Percentiles rank a stretch among this genome's conserved stretches.
Conservation (phyloP, 441 rosid genomes). For the Mallotus japonicus region DNA sequence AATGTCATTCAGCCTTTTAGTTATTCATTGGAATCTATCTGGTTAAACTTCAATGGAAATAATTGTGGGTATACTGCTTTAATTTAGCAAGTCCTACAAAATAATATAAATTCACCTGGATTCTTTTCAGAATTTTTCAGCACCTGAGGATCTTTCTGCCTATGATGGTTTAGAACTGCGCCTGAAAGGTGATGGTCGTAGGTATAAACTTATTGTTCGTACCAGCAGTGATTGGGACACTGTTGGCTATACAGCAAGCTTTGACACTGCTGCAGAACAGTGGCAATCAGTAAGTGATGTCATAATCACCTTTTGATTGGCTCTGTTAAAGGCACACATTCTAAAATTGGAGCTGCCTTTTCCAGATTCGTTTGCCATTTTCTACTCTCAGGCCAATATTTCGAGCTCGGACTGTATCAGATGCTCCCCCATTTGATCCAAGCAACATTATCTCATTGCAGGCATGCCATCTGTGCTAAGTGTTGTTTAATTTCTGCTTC, state of each 20-base stretch:
- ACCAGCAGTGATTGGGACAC: slow-evolving; percentile 85
- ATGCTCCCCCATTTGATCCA: slow-evolving; percentile 74
- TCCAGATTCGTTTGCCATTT: slow-evolving; percentile 67
- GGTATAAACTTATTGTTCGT: slow-evolving; percentile 76
- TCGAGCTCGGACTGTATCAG: slow-evolving; percentile 68
- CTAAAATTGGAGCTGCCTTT: slow-evolving; percentile 12
- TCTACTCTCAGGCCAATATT: slow-evolving; percentile 77
- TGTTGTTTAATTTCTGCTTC: neutral
- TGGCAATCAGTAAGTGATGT: slow-evolving; percentile 79
- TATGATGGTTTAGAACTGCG: slow-evolving; percentile 83
- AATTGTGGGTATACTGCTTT: neutral
- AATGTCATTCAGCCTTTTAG: neutral
- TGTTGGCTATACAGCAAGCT: slow-evolving; percentile 74
- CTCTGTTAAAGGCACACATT: slow-evolving; percentile 4
- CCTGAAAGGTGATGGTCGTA: slow-evolving; percentile 73
- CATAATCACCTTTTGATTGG: slow-evolving; percentile 2
- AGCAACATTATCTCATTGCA: slow-evolving; percentile 69
- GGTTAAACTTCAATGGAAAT: neutral
- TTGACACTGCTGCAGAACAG: slow-evolving; percentile 66
- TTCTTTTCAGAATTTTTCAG: slow-evolving; percentile 63
- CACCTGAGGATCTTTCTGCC: slow-evolving; percentile 73
- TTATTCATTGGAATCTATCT: too few species aligned
- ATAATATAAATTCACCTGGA: slow-evolving; percentile 9
- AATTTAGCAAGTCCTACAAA: slow-evolving; percentile 4
- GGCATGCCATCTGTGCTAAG: slow-evolving; percentile 34